Conservation (phyloP, 2,329 filamentous ascomycete genomes). For the Claviceps sp. region DNA sequence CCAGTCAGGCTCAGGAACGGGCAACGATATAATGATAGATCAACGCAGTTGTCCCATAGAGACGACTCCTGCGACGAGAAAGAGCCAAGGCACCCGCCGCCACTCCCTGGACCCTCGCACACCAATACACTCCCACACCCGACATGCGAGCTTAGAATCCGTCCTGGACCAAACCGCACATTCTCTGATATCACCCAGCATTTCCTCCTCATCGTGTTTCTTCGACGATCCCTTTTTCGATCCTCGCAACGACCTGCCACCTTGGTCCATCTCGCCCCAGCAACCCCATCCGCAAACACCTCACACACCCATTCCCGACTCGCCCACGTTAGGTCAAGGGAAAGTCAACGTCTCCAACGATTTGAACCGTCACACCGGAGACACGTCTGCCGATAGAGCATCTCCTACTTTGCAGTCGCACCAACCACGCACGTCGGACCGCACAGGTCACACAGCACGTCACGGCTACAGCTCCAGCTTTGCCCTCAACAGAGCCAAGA, state of each 20-base stretch:
- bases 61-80: neutral
- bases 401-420: neutral
- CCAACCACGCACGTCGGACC: neutral
- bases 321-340: conserved; percentile 3
- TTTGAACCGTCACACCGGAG: neutral
- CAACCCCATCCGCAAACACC: neutral
- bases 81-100: neutral
- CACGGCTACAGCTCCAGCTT: conserved; percentile 11
- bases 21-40: neutral
- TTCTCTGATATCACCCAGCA: neutral
- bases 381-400: neutral
- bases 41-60: neutral
- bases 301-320: conserved; percentile 2
- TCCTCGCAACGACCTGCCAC: neutral
- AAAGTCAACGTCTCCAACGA: neutral
- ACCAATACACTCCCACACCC: neutral
- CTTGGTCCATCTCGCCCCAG: neutral
- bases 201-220: neutral
- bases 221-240: neutral
- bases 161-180: neutral
- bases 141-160: conserved; percentile 1
- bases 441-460: neutral
- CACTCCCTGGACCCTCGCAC: neutral
- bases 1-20: neutral
- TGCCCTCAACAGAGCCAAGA: conserved; percentile 10